Evolutionary conservation across 495 filamentous ascomycete species (phyloP).

Genomic region (Bryoglossum gracile): DNA sequence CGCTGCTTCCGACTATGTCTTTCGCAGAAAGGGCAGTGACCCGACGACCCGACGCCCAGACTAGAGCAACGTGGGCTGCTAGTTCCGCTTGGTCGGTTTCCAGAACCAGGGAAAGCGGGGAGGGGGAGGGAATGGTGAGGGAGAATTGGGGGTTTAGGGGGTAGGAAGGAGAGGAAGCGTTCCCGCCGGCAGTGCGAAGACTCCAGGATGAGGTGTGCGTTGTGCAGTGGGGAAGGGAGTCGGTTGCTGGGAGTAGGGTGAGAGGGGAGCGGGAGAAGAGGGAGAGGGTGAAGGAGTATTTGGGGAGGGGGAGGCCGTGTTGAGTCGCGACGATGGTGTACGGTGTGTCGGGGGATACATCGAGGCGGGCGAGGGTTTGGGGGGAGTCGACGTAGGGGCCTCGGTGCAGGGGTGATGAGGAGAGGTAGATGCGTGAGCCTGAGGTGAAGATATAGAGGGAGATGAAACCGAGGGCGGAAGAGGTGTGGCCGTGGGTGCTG

Average conservation of each 20-base stretch:
- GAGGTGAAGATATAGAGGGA: conserved; percentile 73
- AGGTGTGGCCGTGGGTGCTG: conserved; percentile 32
- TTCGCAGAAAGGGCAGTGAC: conserved; percentile 58
- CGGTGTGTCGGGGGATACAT: conserved; percentile 46
- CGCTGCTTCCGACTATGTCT: conserved; percentile 72
- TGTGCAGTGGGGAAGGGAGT: conserved; percentile 47
- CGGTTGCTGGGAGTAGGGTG: conserved; percentile 48
- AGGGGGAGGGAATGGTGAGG: conserved; percentile 47
- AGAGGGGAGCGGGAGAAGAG: conserved; percentile 61
- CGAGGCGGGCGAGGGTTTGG: conserved; percentile 76
- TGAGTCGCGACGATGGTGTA: conserved; percentile 79
- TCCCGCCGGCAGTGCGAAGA: conserved; percentile 72
- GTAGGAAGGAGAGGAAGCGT: conserved; percentile 66
- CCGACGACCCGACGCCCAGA: conserved; percentile 67
- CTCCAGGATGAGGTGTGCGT: conserved; percentile 63
- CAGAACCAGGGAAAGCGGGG: conserved; percentile 62
- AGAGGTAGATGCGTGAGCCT: conserved; percentile 66
- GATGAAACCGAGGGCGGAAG: conserved; percentile 62
- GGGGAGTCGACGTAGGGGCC: conserved; percentile 90
- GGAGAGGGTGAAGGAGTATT: conserved; percentile 77
- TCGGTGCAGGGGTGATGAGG: conserved; percentile 56
- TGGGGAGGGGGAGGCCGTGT: conserved; percentile 59
- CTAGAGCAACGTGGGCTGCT: conserved; percentile 76
- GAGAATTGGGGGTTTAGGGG: conserved; percentile 79
- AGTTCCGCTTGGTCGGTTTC: conserved; percentile 51